phyloP scores from a whole-genome alignment of 2,329 filamentous ascomycete genomes.

The Monosporascus ibericus region DNA sequence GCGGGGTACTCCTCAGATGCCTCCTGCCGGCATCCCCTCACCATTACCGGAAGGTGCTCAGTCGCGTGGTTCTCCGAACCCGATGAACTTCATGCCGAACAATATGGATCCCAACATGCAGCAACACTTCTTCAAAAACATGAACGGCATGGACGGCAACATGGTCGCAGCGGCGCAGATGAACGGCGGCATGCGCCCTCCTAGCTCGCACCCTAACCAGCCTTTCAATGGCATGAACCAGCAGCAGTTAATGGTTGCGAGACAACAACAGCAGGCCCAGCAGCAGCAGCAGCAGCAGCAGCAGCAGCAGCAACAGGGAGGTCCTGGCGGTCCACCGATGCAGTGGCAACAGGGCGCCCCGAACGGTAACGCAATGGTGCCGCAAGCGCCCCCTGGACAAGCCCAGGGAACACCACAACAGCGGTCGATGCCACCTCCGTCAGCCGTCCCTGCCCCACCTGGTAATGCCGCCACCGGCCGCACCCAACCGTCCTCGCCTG shows the following conservation, averaged over 20 bases:
- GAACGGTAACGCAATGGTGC: conserved; percentile 37
- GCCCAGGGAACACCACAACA: conserved; percentile 68
- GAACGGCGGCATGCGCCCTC: conserved; percentile 61
- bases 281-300: conserved; percentile 24
- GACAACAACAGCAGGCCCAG: conserved; percentile 25
- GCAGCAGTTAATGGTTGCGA: conserved; percentile 49
- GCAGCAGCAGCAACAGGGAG: conserved; percentile 40
- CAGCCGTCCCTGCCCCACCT: conserved; percentile 43
- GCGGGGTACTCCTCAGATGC: conserved; percentile 69
- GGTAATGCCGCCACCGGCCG: conserved; percentile 42
- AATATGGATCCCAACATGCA: conserved; percentile 57
- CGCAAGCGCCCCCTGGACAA: conserved; percentile 37
- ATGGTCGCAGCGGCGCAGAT: conserved; percentile 50
- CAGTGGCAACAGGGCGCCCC: conserved; percentile 43
- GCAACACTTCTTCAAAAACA: conserved; percentile 53
- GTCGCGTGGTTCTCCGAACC: conserved; percentile 60
- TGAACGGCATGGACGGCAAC: conserved; percentile 46
- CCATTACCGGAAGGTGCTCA: conserved; percentile 63
- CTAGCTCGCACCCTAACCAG: conserved; percentile 57
- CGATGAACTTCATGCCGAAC: conserved; percentile 57
- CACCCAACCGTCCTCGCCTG: conserved; percentile 54
- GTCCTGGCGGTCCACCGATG: conserved; percentile 26
- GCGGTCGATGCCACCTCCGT: conserved; percentile 62
- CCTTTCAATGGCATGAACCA: conserved; percentile 50
- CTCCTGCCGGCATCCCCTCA: conserved; percentile 61